Evolutionary conservation across 2,329 filamentous ascomycete species (phyloP).

Genomic region (Neonectria coccinea): DNA sequence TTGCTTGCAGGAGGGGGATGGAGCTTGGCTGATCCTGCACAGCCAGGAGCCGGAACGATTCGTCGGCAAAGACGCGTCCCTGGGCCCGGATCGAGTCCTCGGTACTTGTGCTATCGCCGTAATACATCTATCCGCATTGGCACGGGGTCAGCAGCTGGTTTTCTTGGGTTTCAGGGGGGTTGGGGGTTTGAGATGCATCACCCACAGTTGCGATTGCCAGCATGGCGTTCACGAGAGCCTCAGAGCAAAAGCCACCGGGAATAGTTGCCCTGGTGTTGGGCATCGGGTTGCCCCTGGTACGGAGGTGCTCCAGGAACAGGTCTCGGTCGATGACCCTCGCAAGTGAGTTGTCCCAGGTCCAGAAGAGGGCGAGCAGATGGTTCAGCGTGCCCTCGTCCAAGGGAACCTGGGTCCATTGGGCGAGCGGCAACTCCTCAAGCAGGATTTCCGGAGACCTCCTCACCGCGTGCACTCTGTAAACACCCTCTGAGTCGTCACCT

Average conservation of each 20-base stretch:
- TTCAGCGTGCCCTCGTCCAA: conserved; percentile 32
- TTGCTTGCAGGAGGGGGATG: conserved; percentile 35
- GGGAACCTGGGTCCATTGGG: conserved; percentile 37
- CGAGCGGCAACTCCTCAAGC: conserved; percentile 21
- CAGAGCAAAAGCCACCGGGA: conserved; percentile 35
- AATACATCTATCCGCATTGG: not conserved
- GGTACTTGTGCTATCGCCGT: not conserved
- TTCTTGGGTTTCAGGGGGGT: not conserved
- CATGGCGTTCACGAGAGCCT: conserved; percentile 40
- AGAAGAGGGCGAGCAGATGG: conserved; percentile 38
- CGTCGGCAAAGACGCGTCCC: conserved; percentile 16
- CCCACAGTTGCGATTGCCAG: conserved; percentile 38
- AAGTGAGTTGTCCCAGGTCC: conserved; percentile 41
- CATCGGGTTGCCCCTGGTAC: not conserved
- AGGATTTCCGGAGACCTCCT: not conserved
- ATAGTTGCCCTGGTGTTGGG: not conserved
- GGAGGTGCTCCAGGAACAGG: conserved; percentile 32
- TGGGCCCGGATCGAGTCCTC: too few species aligned
- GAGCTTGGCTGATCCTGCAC: not conserved
- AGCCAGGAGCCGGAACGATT: conserved; percentile 23
- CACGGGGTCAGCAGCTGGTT: not conserved
- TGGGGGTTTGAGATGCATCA: not conserved
- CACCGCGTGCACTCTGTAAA: not conserved
- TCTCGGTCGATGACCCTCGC: conserved; percentile 31
- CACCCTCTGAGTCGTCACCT: not conserved